These are phyloP conservation scores for Globisporangium alternatum DNA, from an alignment of 352 stramenopile species.

Conservation along the genomic window DNA sequence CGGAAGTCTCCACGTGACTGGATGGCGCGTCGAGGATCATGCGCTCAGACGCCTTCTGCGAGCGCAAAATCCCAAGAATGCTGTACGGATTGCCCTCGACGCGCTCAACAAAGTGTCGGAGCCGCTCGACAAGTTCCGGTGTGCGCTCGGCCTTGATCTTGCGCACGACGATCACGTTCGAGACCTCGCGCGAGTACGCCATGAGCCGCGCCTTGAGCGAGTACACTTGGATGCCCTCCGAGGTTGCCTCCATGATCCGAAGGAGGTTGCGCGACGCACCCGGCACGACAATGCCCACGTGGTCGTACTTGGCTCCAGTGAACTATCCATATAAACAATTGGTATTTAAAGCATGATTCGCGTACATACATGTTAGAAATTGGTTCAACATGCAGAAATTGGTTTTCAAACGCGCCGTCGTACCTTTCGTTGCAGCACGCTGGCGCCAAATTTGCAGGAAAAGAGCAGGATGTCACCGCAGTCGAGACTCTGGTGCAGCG, in stretches of 20 bases:
- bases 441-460: conserved; percentile 74
- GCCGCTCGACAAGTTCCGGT: conserved; percentile 32
- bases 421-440: conserved; percentile 78
- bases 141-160: conserved; percentile 46
- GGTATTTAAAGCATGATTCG: not conserved
- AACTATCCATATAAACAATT: conserved; percentile 29
- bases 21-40: not conserved
- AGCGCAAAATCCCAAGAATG: conserved; percentile 71
- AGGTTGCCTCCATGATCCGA: conserved; percentile 79
- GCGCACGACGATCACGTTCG: conserved; percentile 75
- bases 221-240: conserved; percentile 78
- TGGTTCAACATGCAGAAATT: not conserved
- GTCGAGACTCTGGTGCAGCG: conserved; percentile 62
- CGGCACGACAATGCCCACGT: conserved; percentile 78
- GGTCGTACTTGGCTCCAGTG: conserved; percentile 75
- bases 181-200: conserved; percentile 78
- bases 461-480: conserved; percentile 83
- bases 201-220: conserved; percentile 73
- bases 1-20: not conserved
- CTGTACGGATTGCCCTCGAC: conserved; percentile 85
- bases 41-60: conserved; percentile 48
- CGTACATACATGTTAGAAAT: not conserved
- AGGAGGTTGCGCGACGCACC: conserved; percentile 52
- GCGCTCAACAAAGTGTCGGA: conserved; percentile 55
- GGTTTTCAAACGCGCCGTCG: not conserved